Evolutionary conservation across 2,329 filamentous ascomycete genomes (phyloP), one percentile per base, ranked within the genome.

Genomic region (Phyllosticta paracitricarpa): DNA sequence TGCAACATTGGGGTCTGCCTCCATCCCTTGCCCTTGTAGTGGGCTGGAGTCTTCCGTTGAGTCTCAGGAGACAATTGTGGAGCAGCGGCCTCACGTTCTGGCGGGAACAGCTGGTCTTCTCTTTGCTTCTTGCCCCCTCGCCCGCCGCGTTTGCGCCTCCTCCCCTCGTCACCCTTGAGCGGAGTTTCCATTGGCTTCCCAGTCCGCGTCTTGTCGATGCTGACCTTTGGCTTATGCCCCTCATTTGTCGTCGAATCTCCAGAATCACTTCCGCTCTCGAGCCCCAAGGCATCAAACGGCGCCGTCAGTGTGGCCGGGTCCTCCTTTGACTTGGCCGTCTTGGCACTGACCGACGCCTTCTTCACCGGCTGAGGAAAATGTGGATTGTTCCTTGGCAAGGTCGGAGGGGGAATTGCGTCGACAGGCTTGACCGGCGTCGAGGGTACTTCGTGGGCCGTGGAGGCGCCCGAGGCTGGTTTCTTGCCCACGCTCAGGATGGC

Each of bases 401-500:
- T 25, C 26, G 70, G 65, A 22, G 72, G 71, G 26, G 70, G 68
- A 56, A 73, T 71, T 28, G 69, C 69, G 53, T 71, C 61, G 56
- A 72, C 66, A 14, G 74, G 71, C 65, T 77, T 78, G 61, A 77
- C 73, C 0, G 77, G 77, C 25, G 75, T 77, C 6, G 76, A 73
- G 19, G 76, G 73, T 17, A 72, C 74, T 65, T 75, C 72, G 57
- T 71, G 71, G 12, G 65, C 58, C 17, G 55, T 28, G 17, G 56
- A 51, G 17, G 24, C n/a, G 26, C 19, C 55, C 12, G 48, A 48
- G 8, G 40, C n/a, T 48, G 67, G 73, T 63, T 68, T 66, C 63
- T 72, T 78, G 22, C 73, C 73, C 70, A 89, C 82, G 70, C 89
- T 91, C 54, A 95, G 71, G 61, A 95, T 95, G 3, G 90, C 90